These are phyloP conservation scores for Saksenaea oblongispora DNA, from an alignment of 371 early-diverging fungal genomes.

Conservation along the genomic window DNA sequence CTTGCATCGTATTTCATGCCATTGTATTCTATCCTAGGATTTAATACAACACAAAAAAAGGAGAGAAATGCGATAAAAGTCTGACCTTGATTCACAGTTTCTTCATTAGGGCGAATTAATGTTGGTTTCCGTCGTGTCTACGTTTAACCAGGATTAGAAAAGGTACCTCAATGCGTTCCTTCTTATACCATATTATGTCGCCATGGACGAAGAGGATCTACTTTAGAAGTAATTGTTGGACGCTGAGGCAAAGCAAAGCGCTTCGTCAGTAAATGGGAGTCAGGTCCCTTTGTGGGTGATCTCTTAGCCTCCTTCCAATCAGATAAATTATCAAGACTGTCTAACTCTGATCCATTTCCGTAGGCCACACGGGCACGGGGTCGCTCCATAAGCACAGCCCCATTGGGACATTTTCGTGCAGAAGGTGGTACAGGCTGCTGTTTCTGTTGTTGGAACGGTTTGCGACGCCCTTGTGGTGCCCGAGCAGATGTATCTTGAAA, in stretches of 20 bases:
- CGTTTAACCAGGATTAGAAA: background rate
- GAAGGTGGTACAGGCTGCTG: background rate
- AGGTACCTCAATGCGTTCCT: background rate
- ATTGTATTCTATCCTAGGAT: slow-evolving; percentile 21
- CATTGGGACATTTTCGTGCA: slow-evolving; percentile 4
- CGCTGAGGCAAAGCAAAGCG: background rate
- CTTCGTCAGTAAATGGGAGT: background rate
- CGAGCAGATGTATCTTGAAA: background rate
- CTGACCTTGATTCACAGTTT: slow-evolving; percentile 27
- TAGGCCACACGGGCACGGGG: slow-evolving; percentile 19
- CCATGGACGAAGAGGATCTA: slow-evolving; percentile 31
- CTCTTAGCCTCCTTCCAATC: slow-evolving; percentile 17
- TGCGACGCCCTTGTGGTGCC: background rate
- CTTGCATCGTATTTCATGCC: slow-evolving; percentile 35
- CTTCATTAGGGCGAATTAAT: slow-evolving; percentile 26
- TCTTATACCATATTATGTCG: slow-evolving; percentile 28
- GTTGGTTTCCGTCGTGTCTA: slow-evolving; percentile 26
- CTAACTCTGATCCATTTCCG: slow-evolving; percentile 32
- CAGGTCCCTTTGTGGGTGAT: background rate
- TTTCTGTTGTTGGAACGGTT: background rate
- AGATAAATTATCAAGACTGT: slow-evolving; percentile 34
- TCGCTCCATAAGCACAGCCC: slow-evolving; percentile 16
- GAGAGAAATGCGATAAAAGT: background rate
- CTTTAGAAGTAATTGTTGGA: background rate
- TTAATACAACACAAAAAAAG: background rate